Conservation (phyloP, 495 filamentous ascomycete genomes). For the Hypomontagnella monticulosa region DNA sequence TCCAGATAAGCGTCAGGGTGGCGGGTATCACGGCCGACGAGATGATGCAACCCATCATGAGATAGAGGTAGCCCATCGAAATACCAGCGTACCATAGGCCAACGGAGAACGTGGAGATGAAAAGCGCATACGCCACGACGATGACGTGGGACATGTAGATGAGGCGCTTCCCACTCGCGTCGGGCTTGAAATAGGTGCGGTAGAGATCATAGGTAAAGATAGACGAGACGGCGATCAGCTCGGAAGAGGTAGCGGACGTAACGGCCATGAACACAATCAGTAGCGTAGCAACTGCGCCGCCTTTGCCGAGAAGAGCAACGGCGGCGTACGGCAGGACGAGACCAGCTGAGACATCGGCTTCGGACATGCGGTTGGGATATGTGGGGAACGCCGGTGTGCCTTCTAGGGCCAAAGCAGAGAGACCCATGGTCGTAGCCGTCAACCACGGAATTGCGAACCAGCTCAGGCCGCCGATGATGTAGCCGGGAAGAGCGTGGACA, state of each 20-base stretch:
- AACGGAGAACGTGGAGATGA: slow-evolving; percentile 87
- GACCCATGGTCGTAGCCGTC: slow-evolving; percentile 90
- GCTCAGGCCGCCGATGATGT: slow-evolving; percentile 86
- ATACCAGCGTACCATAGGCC: slow-evolving; percentile 75
- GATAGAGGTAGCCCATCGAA: slow-evolving; percentile 69
- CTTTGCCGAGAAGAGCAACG: slow-evolving; percentile 87
- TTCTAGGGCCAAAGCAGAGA: slow-evolving; percentile 87
- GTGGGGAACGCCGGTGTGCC: slow-evolving; percentile 76
- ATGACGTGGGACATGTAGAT: slow-evolving; percentile 86
- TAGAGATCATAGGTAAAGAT: slow-evolving; percentile 96
- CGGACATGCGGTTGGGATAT: slow-evolving; percentile 75
- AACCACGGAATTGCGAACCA: slow-evolving; percentile 99
- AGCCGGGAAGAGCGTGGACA: slow-evolving; percentile 89
- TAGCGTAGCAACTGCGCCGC: slow-evolving; percentile 83
- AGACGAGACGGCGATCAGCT: slow-evolving; percentile 91
- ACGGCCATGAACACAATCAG: slow-evolving; percentile 97
- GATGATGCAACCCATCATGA: slow-evolving; percentile 93
- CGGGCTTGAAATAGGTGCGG: slow-evolving; percentile 71
- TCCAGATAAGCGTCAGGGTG: slow-evolving; percentile 83
- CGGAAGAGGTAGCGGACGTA: slow-evolving; percentile 86
- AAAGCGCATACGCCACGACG: slow-evolving; percentile 78
- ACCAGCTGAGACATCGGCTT: slow-evolving; percentile 82
- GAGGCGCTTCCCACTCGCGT: slow-evolving; percentile 76
- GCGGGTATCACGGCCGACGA: slow-evolving; percentile 86
- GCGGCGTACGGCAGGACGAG: slow-evolving; percentile 90